Conservation (phyloP, 495 filamentous ascomycete species). For the Aspergillus egyptiacus region DNA sequence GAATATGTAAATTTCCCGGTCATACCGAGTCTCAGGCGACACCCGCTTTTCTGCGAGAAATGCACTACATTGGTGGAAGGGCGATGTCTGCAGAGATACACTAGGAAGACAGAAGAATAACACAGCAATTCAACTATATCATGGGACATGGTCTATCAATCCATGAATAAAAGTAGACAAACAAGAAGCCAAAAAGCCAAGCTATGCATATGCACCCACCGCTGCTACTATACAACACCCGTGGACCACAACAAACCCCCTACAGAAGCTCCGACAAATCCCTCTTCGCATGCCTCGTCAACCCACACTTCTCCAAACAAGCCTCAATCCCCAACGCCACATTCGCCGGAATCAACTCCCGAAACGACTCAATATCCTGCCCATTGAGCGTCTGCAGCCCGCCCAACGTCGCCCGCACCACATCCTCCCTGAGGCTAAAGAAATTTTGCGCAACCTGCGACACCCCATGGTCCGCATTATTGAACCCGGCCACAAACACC, state of each 20-base stretch:
- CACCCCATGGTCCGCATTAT: slow-evolving; percentile 2
- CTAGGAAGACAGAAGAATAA: no score
- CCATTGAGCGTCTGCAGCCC: slow-evolving; percentile 8
- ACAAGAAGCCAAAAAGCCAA: no score
- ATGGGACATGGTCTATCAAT: no score
- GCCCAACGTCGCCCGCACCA: slow-evolving; percentile 6
- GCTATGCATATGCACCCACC: no score
- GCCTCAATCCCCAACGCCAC: slow-evolving; percentile 7
- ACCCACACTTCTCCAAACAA: slow-evolving; percentile 5
- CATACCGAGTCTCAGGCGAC: no score
- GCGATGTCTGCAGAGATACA: no score
- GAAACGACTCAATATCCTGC: slow-evolving; percentile 7
- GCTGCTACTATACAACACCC: no score
- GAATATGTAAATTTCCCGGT: no score
- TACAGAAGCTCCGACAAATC: background rate
- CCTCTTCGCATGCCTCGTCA: slow-evolving; percentile 9
- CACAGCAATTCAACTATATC: no score
- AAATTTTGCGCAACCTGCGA: slow-evolving; percentile 10
- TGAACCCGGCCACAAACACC: slow-evolving; percentile 7
- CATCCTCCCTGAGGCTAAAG: slow-evolving; percentile 2
- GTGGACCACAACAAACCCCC: background rate
- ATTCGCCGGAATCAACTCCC: slow-evolving; percentile 8
- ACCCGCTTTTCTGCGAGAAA: no score
- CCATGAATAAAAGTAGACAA: no score
- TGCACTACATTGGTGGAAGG: no score